Conservation (phyloP, 2,329 filamentous ascomycete species). For the Fusarium sp. region DNA sequence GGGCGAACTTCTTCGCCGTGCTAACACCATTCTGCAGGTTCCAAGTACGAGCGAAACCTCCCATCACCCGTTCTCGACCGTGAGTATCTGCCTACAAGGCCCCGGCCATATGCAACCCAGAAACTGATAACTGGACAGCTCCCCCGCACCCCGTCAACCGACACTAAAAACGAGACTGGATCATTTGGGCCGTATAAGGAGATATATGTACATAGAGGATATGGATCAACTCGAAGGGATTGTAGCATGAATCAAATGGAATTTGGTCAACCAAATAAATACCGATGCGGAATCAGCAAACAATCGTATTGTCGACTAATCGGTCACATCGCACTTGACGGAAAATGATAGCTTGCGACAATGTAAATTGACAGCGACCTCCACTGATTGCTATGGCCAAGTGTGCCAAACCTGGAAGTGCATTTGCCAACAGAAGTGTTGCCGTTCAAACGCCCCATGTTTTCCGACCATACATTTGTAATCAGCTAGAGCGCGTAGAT, state of each 20-base stretch:
- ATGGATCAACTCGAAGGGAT: constrained; percentile 18
- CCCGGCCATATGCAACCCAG: background rate
- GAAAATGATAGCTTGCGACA: background rate
- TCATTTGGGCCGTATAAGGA: constrained; percentile 16
- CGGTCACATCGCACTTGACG: background rate
- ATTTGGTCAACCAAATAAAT: constrained; percentile 19
- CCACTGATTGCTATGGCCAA: background rate
- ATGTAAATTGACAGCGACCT: background rate
- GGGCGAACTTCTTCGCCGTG: background rate
- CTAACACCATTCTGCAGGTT: constrained; percentile 67
- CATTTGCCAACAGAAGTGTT: background rate
- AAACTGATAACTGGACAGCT: constrained; percentile 41
- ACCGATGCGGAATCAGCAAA: background rate
- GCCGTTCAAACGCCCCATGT: too few species aligned
- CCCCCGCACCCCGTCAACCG: constrained; percentile 46
- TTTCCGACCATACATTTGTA: background rate
- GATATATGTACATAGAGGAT: constrained; percentile 40
- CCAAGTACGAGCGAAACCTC: constrained; percentile 95
- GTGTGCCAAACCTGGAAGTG: background rate
- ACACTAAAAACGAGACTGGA: constrained; percentile 36
- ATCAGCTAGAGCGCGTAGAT: background rate
- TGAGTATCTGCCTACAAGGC: constrained; percentile 62
- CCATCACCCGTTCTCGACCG: constrained; percentile 82
- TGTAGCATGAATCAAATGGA: constrained; percentile 28
- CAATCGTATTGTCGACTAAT: background rate